Evolutionary conservation across 2,329 filamentous ascomycete species (phyloP).

Genomic region (Fusarium mundagurra): DNA sequence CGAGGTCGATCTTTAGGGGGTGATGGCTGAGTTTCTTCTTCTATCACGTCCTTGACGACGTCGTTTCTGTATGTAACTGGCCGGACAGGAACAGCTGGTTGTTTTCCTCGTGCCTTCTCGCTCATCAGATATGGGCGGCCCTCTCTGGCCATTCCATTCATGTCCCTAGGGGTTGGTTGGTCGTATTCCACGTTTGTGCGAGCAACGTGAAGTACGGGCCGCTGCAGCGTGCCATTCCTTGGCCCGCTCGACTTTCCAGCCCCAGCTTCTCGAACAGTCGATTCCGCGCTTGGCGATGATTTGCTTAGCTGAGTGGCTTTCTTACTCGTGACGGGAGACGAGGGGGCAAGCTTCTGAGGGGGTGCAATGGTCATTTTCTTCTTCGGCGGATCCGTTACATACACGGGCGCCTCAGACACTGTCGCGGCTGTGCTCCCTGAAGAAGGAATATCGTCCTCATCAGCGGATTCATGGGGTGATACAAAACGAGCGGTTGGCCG

Average conservation of each 20-base stretch:
- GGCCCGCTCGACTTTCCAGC: slow-evolving; percentile 33
- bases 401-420: slow-evolving; percentile 44
- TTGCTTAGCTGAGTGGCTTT: slow-evolving; percentile 58
- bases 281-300: slow-evolving; percentile 45
- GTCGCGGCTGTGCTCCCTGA: slow-evolving; percentile 53
- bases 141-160: slow-evolving; percentile 9
- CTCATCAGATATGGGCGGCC: slow-evolving; percentile 43
- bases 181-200: slow-evolving; percentile 36
- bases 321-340: slow-evolving; percentile 55
- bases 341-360: slow-evolving; percentile 56
- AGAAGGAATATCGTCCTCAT: slow-evolving; percentile 54
- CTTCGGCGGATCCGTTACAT: slow-evolving; percentile 42
- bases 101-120: slow-evolving; percentile 61
- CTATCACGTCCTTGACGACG: slow-evolving; percentile 4
- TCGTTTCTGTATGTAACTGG: slow-evolving; percentile 26
- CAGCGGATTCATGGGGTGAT: slow-evolving; percentile 61
- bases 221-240: slow-evolving; percentile 39
- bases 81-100: slow-evolving; percentile 46
- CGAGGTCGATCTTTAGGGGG: slow-evolving; percentile 16
- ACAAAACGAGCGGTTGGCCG: slow-evolving; percentile 70
- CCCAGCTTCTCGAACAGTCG: slow-evolving; percentile 46
- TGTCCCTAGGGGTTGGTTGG: background rate
- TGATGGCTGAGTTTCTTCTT: slow-evolving; percentile 2
- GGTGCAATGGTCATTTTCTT: slow-evolving; percentile 40
- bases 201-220: slow-evolving; percentile 40